A percentile compares a stretch with the other conserved stretches of the same genome.
Conservation (phyloP, 345 rosid species). For the Raphanus raphanistrum region DNA sequence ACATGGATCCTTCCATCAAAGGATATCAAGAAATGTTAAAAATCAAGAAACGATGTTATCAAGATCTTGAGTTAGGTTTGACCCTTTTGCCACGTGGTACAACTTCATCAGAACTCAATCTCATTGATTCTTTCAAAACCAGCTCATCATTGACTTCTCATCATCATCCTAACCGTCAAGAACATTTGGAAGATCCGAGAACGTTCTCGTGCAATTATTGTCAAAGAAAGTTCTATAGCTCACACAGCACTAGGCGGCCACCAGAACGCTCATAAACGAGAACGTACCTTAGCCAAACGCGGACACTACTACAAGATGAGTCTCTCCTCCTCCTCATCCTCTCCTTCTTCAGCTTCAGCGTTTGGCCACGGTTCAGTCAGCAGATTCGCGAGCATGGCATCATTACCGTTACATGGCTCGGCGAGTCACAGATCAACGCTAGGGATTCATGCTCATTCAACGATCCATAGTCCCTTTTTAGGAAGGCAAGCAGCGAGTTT, state of each 20-base stretch:
- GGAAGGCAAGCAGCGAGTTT: constrained; percentile 36
- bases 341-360: constrained; percentile 38
- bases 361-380: constrained; percentile 38
- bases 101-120: constrained; percentile 47
- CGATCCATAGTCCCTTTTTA: constrained; percentile 56
- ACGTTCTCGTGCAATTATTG: constrained; percentile 87
- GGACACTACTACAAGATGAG: constrained; percentile 49
- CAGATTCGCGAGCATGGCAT: constrained; percentile 62
- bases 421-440: constrained; percentile 45
- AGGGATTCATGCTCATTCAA: constrained; percentile 72
- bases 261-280: constrained; percentile 92
- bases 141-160: constrained; percentile 30
- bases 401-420: constrained; percentile 74
- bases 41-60: constrained; percentile 22
- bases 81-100: constrained; percentile 48
- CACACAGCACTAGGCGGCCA: constrained; percentile 97
- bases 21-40: constrained; percentile 18
- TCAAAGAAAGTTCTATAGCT: constrained; percentile 89
- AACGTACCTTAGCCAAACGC: constrained; percentile 81
- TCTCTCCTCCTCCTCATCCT: constrained; percentile 1
- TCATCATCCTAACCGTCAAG: neutral
- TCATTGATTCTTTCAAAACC: constrained; percentile 47
- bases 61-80: constrained; percentile 59
- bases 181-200: constrained; percentile 50
- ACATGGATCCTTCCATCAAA: constrained; percentile 26